Base-by-base conservation (phyloP, 768 basidiomycete species). In the Agaricus subrufescens region DNA sequence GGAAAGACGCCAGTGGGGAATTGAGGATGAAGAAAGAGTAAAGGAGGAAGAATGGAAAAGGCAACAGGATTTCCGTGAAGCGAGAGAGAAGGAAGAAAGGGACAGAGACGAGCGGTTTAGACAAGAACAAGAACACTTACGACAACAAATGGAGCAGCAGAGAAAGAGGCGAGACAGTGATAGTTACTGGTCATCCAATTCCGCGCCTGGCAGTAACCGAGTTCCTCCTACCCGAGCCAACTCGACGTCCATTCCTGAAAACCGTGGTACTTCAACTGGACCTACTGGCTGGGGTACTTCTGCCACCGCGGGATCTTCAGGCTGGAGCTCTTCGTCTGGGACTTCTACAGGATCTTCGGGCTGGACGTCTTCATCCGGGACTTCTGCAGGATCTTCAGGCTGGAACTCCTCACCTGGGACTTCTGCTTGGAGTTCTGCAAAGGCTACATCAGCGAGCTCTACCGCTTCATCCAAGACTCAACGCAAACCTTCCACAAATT, bases 161-260 rank as follows among this genome's bases (percentile, higher is more conserved):
- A 71, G 69, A 40, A 68, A 68, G 58, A 71, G 76, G n/a, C 76
- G 78, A 46, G 73, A 74, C 50, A 78, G 72, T n/a, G 75, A 72
- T n/a, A 62, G 58, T 52, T 58, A 63, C 44, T 73, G 73, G 70
- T 49, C 69, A 3, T 58, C 63, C 23, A 56, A 56, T 15, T 66
- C 73, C 45, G 62, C 68, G 6, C 68, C 75, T 27, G 54, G 60
- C 39, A 37, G 59, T n/a, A 54, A 59, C 44, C 62, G 60, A 19
- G 34, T 60, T 5, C 59, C 69, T 3, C 54, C 54, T 37, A 48
- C 54, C 27, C 48, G 54, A 42, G 39, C 54, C 38, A 55, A 55
- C 46, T 48, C 54, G 15, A 65, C 58, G 42, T 60, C 56, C n/a
- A 57, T 59, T 34, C 56, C 61, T 23, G 63, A 71, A 19, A 19